phyloP scores from a whole-genome alignment of 2,329 filamentous ascomycete species.

The Hymenoscyphus scutula region DNA sequence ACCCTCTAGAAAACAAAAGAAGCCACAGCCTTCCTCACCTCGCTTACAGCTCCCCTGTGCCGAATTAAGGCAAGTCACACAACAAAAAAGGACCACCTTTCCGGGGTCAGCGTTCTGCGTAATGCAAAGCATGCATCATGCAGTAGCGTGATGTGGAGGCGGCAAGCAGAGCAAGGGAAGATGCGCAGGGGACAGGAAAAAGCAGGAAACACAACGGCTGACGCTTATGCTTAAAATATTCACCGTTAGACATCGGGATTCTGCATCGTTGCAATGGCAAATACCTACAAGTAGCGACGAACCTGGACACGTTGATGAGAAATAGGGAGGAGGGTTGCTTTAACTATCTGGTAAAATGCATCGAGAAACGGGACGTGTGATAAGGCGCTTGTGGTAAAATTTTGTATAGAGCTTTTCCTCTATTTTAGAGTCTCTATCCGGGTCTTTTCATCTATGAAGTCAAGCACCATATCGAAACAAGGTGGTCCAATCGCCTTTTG shows the following conservation, averaged over 20 bases:
- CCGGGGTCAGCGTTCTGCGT: not conserved
- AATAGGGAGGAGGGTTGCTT: too few relatives aligned
- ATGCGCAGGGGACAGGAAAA: not conserved
- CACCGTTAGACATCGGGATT: not conserved
- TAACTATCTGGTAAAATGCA: too few relatives aligned
- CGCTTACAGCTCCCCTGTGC: too few relatives aligned
- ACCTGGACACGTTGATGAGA: not conserved
- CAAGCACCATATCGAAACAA: not conserved
- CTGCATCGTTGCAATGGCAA: not conserved
- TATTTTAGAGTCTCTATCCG: slow-evolving; percentile 14
- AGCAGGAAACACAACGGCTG: not conserved
- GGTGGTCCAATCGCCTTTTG: slow-evolving; percentile 12
- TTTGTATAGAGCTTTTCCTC: not conserved
- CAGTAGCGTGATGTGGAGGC: slow-evolving; percentile 15
- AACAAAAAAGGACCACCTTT: not conserved
- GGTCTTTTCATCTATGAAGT: slow-evolving; percentile 11
- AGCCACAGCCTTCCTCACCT: too few relatives aligned
- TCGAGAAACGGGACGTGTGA: not conserved
- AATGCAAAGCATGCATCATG: slow-evolving; percentile 12
- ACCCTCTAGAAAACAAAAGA: too few relatives aligned
- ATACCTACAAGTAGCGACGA: not conserved
- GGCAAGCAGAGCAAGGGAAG: slow-evolving; percentile 6
- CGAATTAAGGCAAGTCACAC: not conserved
- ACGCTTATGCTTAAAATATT: not conserved
- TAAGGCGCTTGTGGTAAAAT: not conserved